Evolutionary conservation across 805 yeast species (phyloP).

Genomic region (Candida jianshihensis): DNA sequence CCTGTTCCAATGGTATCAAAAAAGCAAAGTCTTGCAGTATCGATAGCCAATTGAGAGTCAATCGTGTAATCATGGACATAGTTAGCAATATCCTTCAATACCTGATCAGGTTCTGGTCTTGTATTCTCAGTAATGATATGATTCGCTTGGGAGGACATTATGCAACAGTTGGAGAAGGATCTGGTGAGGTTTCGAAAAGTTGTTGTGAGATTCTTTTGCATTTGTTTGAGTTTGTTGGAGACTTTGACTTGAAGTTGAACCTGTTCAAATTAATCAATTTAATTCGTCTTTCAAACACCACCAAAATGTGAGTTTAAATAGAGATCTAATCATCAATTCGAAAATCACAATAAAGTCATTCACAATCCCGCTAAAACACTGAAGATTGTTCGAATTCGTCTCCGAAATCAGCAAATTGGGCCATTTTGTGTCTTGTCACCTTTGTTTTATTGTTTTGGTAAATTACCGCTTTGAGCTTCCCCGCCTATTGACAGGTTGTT

Average conservation of each 20-base stretch:
- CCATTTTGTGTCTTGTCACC: background rate
- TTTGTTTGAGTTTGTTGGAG: no score
- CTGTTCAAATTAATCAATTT: no score
- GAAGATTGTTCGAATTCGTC: no score
- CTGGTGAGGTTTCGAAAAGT: no score
- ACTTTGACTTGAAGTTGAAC: no score
- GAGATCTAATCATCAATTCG: no score
- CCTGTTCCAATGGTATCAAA: slow-evolving; percentile 57
- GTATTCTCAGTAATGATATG: slow-evolving; percentile 38
- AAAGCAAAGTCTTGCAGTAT: slow-evolving; percentile 49
- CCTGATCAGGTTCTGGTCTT: slow-evolving; percentile 45
- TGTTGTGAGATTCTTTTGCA: no score
- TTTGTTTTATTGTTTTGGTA: background rate
- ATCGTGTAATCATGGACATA: slow-evolving; percentile 42
- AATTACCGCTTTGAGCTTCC: background rate
- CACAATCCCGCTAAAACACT: no score
- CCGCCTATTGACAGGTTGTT: background rate
- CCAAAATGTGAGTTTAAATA: no score
- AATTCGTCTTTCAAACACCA: no score
- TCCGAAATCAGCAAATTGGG: no score
- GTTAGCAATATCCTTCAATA: slow-evolving; percentile 40
- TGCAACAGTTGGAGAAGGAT: background rate
- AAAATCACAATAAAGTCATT: no score
- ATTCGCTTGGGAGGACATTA: slow-evolving; percentile 10
- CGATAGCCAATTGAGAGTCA: slow-evolving; percentile 39